Percentiles rank a stretch among this genome's conserved stretches.
These are phyloP conservation scores for Colletotrichum costaricense DNA, from an alignment of 2,329 filamentous ascomycete species.

Conservation along the genomic window DNA sequence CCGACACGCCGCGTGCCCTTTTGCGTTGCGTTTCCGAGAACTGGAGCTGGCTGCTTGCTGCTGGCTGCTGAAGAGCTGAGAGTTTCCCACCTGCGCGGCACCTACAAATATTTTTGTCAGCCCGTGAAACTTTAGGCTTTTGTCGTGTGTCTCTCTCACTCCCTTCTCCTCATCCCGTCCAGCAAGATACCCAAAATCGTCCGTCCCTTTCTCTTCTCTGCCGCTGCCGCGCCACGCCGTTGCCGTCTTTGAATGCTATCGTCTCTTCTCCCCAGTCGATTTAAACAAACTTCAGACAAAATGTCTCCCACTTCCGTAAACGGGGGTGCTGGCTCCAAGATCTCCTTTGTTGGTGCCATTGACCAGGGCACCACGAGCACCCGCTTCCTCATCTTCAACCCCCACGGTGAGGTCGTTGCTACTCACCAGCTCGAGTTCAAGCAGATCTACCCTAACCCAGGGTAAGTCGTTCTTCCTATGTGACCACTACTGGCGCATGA, in stretches of 20 bases:
- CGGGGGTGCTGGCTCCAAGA: slow-evolving; percentile 44
- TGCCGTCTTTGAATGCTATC: slow-evolving; percentile 39
- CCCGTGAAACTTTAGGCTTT: slow-evolving; percentile 28
- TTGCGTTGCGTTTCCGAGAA: slow-evolving; percentile 1
- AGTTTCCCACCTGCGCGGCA: slow-evolving; percentile 20
- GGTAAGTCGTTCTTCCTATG: slow-evolving; percentile 59
- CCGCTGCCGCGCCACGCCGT: background rate
- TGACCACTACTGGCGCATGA: background rate
- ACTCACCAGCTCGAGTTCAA: slow-evolving; percentile 81
- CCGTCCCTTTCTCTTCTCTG: slow-evolving; percentile 16
- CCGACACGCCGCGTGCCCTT: slow-evolving; percentile 23
- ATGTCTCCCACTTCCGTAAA: slow-evolving; percentile 45
- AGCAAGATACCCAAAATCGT: slow-evolving; percentile 24
- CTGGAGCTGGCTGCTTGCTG: background rate
- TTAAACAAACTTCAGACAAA: slow-evolving; percentile 37
- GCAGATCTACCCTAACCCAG: slow-evolving; percentile 79
- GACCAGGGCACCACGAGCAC: slow-evolving; percentile 85
- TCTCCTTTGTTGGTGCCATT: slow-evolving; percentile 77
- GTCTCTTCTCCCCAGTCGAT: slow-evolving; percentile 38
- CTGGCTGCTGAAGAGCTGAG: background rate
- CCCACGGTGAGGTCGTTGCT: slow-evolving; percentile 74
- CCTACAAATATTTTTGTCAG: slow-evolving; percentile 36
- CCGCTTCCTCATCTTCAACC: slow-evolving; percentile 82
- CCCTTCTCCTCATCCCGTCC: slow-evolving; percentile 13
- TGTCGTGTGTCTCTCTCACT: background rate